Percentiles rank a stretch among this genome's conserved stretches.
These are phyloP conservation scores for Lentinula sp. DNA, from an alignment of 768 basidiomycete genomes.

Conservation along the genomic window DNA sequence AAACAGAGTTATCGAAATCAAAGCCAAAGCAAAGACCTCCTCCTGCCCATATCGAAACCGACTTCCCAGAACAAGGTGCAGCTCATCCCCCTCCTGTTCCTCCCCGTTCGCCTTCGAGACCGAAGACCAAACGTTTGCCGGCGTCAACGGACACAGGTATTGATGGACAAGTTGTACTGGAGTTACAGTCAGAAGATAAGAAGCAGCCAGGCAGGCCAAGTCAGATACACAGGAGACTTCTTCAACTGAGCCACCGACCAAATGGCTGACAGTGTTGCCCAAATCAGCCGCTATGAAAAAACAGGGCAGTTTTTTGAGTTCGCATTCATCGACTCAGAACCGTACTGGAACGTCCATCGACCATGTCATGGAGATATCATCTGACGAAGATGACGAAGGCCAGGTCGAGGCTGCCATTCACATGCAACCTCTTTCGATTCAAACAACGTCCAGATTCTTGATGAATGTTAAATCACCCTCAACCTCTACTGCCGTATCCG, in stretches of 20 bases:
- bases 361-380: slow-evolving; percentile 36
- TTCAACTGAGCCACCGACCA: not conserved
- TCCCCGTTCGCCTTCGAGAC: slow-evolving; percentile 2
- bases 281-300: not conserved
- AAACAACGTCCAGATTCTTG: not conserved
- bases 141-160: not conserved
- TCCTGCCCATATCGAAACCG: not conserved
- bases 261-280: not conserved
- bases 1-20: not conserved
- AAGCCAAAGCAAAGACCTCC: not conserved
- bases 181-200: not conserved
- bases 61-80: not conserved
- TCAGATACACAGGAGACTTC: not conserved
- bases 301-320: slow-evolving; percentile 4
- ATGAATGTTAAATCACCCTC: not conserved
- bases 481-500: not conserved
- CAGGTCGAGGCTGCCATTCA: slow-evolving; percentile 11
- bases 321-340: not conserved
- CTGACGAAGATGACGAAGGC: slow-evolving; percentile 28
- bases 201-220: not conserved
- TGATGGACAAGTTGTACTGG: not conserved
- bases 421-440: not conserved
- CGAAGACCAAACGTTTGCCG: not conserved
- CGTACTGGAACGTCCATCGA: not conserved
- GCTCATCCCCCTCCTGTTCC: not conserved